These are phyloP conservation scores for Stephania japonica DNA, from an alignment of 164 flowering plant genomes.

Conservation along the genomic window DNA sequence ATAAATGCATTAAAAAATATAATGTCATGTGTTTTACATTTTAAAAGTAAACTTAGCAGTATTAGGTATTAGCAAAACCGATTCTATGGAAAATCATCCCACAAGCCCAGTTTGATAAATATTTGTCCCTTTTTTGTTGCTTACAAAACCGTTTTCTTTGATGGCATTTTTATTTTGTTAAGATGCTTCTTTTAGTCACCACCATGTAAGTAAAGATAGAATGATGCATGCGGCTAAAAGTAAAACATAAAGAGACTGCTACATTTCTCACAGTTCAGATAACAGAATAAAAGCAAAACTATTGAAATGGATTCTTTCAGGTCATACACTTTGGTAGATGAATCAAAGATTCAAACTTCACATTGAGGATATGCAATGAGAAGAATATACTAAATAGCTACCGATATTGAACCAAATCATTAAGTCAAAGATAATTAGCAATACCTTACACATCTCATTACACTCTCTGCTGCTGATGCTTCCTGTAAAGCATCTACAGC, in stretches of 20 bases:
- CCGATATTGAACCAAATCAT: neutral
- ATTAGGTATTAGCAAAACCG: neutral
- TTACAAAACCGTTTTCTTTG: too few species aligned
- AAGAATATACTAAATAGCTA: neutral
- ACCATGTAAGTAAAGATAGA: neutral
- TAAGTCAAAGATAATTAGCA: neutral
- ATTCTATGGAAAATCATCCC: neutral
- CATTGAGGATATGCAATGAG: neutral
- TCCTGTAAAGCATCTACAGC: constrained; percentile 53
- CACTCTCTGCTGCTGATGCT: constrained; percentile 46
- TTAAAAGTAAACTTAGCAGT: neutral
- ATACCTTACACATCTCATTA: constrained; percentile 52
- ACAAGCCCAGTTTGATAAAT: neutral
- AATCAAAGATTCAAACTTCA: neutral
- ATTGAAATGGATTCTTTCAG: neutral
- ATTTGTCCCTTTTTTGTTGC: neutral
- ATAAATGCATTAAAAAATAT: too few species aligned
- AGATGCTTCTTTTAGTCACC: neutral
- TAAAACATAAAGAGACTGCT: neutral
- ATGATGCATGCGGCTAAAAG: neutral
- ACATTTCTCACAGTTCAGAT: neutral
- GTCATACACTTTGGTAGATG: neutral
- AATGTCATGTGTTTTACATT: neutral
- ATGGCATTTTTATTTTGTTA: neutral
- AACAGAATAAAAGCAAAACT: neutral